phyloP scores from a whole-genome alignment of 768 basidiomycete species.

The Suillus plorans region DNA sequence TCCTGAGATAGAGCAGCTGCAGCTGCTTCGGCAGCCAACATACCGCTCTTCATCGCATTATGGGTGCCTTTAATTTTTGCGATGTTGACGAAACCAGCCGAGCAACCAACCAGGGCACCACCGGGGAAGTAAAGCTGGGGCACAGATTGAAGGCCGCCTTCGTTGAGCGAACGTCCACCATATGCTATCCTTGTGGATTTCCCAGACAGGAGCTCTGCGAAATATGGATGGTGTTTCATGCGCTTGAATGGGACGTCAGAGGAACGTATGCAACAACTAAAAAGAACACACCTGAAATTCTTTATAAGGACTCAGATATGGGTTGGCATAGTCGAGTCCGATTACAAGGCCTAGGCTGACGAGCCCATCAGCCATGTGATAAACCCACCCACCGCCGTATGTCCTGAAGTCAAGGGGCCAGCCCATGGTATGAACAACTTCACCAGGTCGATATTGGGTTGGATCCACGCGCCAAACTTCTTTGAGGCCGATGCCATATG shows the following conservation, averaged over 20 bases:
- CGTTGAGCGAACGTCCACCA: conserved; percentile 85
- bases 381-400: conserved; percentile 87
- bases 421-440: conserved; percentile 92
- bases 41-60: conserved; percentile 98
- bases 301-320: conserved; percentile 86
- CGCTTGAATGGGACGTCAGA: conserved; percentile 41
- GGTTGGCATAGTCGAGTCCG: conserved; percentile 93
- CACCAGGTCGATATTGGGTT: conserved; percentile 56
- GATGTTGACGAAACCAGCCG: conserved; percentile 94
- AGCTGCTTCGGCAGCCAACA: conserved; percentile 92
- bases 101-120: conserved; percentile 92
- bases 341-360: conserved; percentile 91
- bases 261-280: not conserved
- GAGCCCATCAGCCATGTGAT: conserved; percentile 92
- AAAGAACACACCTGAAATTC: conserved; percentile 77
- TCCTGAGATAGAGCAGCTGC: conserved; percentile 53
- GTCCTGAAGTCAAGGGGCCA: conserved; percentile 86
- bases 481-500: conserved; percentile 94
- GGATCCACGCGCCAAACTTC: conserved; percentile 92
- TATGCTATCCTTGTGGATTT: conserved; percentile 80
- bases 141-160: conserved; percentile 91
- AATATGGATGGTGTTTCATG: conserved; percentile 97
- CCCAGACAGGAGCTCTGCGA: conserved; percentile 74
- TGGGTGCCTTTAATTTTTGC: conserved; percentile 99
- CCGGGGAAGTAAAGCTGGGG: conserved; percentile 89